These are phyloP conservation scores for Basipetospora sp. DNA, from an alignment of 2,329 filamentous ascomycete genomes.

Conservation along the genomic window DNA sequence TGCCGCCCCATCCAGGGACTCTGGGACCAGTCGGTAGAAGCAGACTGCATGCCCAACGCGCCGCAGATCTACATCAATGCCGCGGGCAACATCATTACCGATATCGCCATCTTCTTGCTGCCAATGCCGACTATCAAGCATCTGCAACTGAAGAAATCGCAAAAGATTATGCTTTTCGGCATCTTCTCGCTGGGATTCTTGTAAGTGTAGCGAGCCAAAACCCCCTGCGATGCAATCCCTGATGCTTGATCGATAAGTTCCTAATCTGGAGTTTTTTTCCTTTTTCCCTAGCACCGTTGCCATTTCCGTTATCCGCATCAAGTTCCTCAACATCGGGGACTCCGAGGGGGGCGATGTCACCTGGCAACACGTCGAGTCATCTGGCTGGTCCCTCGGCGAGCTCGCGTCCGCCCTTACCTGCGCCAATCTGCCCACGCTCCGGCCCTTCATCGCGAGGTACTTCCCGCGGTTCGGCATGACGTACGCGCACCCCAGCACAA, in stretches of 20 bases:
- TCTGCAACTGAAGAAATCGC: conserved; percentile 10
- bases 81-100: conserved; percentile 10
- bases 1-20: conserved; percentile 9
- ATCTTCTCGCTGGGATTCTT: conserved; percentile 12
- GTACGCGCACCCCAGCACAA: too few relatives aligned
- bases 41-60: conserved; percentile 9
- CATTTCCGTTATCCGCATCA: conserved; percentile 13
- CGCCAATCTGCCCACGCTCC: conserved; percentile 13
- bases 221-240: too few relatives aligned
- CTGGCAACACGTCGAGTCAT: conserved; percentile 13
- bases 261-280: too few relatives aligned
- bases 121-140: conserved; percentile 10
- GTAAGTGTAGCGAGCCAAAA: conserved; percentile 10
- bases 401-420: conserved; percentile 12
- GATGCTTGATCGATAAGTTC: too few relatives aligned
- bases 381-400: conserved; percentile 13
- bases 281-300: conserved; percentile 11
- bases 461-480: conserved; percentile 11
- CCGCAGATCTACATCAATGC: conserved; percentile 12
- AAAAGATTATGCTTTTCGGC: conserved; percentile 9
- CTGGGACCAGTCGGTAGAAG: conserved; percentile 8
- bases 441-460: conserved; percentile 13
- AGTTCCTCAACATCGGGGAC: conserved; percentile 9
- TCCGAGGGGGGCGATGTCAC: too few relatives aligned
- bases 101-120: conserved; percentile 9